phyloP scores from a whole-genome alignment of 2,329 filamentous ascomycete species.

The Ceratocystis alfenasii region DNA sequence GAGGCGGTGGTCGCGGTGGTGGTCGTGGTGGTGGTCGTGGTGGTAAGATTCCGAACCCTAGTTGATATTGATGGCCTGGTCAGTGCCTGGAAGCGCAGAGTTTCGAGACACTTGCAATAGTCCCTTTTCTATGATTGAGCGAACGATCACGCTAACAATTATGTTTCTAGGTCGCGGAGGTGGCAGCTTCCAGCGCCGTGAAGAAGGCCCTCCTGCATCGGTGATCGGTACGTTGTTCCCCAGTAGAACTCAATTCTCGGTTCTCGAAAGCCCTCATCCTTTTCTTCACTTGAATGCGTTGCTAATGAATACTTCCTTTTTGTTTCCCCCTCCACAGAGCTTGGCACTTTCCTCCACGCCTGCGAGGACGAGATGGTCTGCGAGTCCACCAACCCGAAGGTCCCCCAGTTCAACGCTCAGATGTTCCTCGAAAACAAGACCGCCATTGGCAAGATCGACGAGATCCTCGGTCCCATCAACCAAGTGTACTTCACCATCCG shows the following conservation, averaged over 20 bases:
- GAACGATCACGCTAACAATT: constrained; percentile 9
- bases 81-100: too few species aligned
- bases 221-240: constrained; percentile 29
- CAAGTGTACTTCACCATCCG: constrained; percentile 98
- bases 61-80: neutral
- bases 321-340: constrained; percentile 43
- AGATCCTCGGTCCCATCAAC: constrained; percentile 94
- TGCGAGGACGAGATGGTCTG: constrained; percentile 98
- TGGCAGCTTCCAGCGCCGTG: constrained; percentile 33
- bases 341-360: constrained; percentile 88
- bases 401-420: constrained; percentile 97
- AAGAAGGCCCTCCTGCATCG: constrained; percentile 32
- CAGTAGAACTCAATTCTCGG: neutral
- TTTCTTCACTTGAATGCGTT: neutral
- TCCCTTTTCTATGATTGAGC: neutral
- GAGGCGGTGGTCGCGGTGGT: constrained; percentile 31
- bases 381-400: constrained; percentile 86
- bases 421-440: constrained; percentile 99
- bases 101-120: too few species aligned
- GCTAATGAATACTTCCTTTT: constrained; percentile 2
- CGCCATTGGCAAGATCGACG: constrained; percentile 89
- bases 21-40: constrained; percentile 30
- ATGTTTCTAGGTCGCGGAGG: constrained; percentile 28
- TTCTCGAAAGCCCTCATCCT: neutral
- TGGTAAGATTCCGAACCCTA: constrained; percentile 28